Conservation (phyloP, 108 stramenopile species). For the Discostella stelligeroides region DNA sequence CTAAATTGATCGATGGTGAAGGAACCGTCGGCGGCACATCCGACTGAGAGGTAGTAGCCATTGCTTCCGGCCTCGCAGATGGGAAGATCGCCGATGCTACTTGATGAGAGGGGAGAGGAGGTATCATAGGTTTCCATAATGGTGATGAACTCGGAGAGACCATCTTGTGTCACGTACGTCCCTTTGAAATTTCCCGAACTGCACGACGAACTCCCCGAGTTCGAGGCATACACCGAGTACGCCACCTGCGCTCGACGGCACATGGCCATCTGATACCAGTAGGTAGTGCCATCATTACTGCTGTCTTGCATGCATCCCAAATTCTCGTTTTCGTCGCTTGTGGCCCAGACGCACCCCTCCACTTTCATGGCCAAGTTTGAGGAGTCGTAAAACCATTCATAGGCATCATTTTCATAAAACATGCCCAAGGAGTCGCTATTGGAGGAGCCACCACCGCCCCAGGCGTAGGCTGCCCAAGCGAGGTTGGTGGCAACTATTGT, state of each 20-base stretch:
- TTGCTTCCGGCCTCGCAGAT: constrained; percentile 62
- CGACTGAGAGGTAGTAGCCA: constrained; percentile 68
- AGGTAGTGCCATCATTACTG: constrained; percentile 79
- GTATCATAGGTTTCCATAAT: constrained; percentile 58
- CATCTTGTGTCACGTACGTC: constrained; percentile 72
- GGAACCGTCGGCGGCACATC: constrained; percentile 61
- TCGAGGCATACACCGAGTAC: constrained; percentile 73
- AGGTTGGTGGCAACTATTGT: constrained; percentile 14
- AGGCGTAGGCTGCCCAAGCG: constrained; percentile 15
- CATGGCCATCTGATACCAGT: constrained; percentile 90
- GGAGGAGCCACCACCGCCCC: constrained; percentile 38
- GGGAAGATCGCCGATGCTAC: constrained; percentile 55
- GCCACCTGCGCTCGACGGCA: constrained; percentile 81
- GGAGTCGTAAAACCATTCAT: constrained; percentile 65
- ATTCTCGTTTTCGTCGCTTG: constrained; percentile 67
- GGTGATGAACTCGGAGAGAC: constrained; percentile 73
- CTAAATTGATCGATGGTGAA: constrained; percentile 74
- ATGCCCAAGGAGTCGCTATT: background rate
- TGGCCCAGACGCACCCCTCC: constrained; percentile 76
- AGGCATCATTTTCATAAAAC: constrained; percentile 54
- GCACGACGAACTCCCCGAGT: constrained; percentile 53
- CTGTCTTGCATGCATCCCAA: constrained; percentile 67
- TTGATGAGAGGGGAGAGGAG: constrained; percentile 50
- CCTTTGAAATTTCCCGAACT: constrained; percentile 61
- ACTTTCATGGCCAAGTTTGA: constrained; percentile 65